phyloP scores from a whole-genome alignment of 805 yeast genomes.

The Wilhelminamyces savonicus region DNA sequence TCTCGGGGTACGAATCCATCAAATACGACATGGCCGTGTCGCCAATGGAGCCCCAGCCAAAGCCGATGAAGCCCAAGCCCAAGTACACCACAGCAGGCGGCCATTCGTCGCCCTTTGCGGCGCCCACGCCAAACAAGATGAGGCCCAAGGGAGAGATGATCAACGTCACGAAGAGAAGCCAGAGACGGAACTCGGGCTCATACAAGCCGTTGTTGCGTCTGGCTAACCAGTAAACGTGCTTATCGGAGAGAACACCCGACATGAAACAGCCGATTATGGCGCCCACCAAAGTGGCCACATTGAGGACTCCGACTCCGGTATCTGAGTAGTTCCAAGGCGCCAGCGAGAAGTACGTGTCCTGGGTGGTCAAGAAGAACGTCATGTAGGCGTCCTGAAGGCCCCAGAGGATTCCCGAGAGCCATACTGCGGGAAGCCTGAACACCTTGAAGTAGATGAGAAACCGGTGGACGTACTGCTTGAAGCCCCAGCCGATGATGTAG shows the following conservation, averaged over 20 bases:
- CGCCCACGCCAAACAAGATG: slow-evolving; percentile 60
- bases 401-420: slow-evolving; percentile 69
- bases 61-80: slow-evolving; percentile 60
- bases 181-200: slow-evolving; percentile 62
- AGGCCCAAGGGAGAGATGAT: slow-evolving; percentile 58
- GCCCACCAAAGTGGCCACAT: slow-evolving; percentile 62
- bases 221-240: slow-evolving; percentile 56
- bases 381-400: slow-evolving; percentile 74
- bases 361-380: slow-evolving; percentile 68
- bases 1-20: slow-evolving; percentile 65
- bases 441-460: slow-evolving; percentile 46
- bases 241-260: slow-evolving; percentile 56
- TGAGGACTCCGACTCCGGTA: slow-evolving; percentile 69
- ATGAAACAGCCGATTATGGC: slow-evolving; percentile 61
- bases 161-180: slow-evolving; percentile 50
- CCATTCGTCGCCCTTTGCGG: slow-evolving; percentile 50
- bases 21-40: slow-evolving; percentile 63
- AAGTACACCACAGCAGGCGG: slow-evolving; percentile 49
- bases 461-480: slow-evolving; percentile 57
- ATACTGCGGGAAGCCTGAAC: slow-evolving; percentile 58
- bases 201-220: slow-evolving; percentile 53
- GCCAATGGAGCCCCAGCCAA: slow-evolving; percentile 67
- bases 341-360: slow-evolving; percentile 59
- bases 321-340: slow-evolving; percentile 63
- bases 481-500: slow-evolving; percentile 56